Conservation (phyloP, 2,329 filamentous ascomycete species). For the Lachnum nothofagi region DNA sequence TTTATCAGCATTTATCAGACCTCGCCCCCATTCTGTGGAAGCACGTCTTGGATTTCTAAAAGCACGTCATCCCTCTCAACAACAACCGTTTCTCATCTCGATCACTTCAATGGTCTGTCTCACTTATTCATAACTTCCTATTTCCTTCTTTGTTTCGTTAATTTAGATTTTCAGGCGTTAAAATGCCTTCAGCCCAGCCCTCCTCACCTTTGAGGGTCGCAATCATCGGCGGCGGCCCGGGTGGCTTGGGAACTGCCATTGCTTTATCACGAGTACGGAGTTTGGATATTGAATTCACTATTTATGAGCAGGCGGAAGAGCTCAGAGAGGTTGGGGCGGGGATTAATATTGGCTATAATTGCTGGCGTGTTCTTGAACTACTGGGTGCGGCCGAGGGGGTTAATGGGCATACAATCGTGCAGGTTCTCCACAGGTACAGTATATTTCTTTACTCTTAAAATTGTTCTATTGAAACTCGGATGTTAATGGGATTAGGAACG, state of each 20-base stretch:
- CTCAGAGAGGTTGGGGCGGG: conserved; percentile 46
- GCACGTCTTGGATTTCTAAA: conserved; percentile 4
- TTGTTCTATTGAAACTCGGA: too few relatives aligned
- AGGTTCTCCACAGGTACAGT: conserved; percentile 32
- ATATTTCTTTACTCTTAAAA: too few relatives aligned
- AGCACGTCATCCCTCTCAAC: conserved; percentile 6
- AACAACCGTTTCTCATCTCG: neutral
- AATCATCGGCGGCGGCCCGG: conserved; percentile 35
- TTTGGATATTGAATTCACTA: conserved; percentile 37
- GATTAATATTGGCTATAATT: conserved; percentile 42
- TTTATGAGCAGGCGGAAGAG: conserved; percentile 43
- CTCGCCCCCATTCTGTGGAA: neutral
- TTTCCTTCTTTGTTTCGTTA: too few relatives aligned
- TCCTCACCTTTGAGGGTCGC: conserved; percentile 27
- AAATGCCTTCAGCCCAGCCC: conserved; percentile 1
- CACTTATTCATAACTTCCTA: too few relatives aligned
- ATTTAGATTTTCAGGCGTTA: too few relatives aligned
- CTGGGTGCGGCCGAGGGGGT: conserved; percentile 39
- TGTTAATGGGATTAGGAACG: too few relatives aligned
- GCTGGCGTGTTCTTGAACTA: conserved; percentile 44
- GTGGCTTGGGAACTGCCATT: conserved; percentile 40
- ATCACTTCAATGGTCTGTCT: neutral
- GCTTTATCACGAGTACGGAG: conserved; percentile 38
- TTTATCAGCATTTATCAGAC: neutral
- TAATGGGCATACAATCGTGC: conserved; percentile 34